A percentile compares a stretch with the other conserved stretches of the same genome.
These are phyloP conservation scores for Rhododendron griersonianum DNA, from an alignment of 148 eudicot species.

Conservation along the genomic window DNA sequence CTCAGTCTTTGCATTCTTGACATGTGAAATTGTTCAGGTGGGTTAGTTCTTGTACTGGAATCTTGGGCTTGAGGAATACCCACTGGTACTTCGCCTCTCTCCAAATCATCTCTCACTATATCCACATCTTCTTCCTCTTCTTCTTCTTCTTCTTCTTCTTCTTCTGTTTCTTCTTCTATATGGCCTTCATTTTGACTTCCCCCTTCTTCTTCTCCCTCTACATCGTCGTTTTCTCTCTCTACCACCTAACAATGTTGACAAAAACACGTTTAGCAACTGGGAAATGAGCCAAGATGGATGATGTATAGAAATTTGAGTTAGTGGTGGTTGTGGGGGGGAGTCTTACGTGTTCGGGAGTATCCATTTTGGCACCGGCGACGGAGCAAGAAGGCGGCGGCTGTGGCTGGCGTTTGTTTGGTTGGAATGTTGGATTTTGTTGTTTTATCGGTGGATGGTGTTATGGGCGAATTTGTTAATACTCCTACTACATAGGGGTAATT, in stretches of 20 bases:
- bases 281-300: not conserved
- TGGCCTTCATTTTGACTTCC: not conserved
- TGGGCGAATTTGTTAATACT: not conserved
- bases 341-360: conserved; percentile 28
- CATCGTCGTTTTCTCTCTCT: conserved; percentile 22
- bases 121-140: not conserved
- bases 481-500: not conserved
- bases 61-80: conserved; percentile 6
- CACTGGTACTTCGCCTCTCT: conserved; percentile 30
- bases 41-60: conserved; percentile 5
- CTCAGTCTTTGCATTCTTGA: conserved; percentile 69
- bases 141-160: not conserved
- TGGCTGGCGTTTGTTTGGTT: not conserved
- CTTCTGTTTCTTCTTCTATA: not conserved
- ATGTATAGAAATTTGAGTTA: not conserved
- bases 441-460: not conserved
- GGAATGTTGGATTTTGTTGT: conserved; percentile 21
- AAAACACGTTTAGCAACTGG: not conserved
- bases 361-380: conserved; percentile 23
- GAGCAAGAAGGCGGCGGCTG: conserved; percentile 9
- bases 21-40: conserved; percentile 34
- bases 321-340: not conserved
- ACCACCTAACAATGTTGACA: conserved; percentile 15
- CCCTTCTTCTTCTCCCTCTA: conserved; percentile 8
- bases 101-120: conserved; percentile 19